Percentiles rank a stretch among this genome's conserved stretches.
These are phyloP conservation scores for Coemansia sp. DNA, from an alignment of 192 early-diverging fungal genomes.

Conservation along the genomic window DNA sequence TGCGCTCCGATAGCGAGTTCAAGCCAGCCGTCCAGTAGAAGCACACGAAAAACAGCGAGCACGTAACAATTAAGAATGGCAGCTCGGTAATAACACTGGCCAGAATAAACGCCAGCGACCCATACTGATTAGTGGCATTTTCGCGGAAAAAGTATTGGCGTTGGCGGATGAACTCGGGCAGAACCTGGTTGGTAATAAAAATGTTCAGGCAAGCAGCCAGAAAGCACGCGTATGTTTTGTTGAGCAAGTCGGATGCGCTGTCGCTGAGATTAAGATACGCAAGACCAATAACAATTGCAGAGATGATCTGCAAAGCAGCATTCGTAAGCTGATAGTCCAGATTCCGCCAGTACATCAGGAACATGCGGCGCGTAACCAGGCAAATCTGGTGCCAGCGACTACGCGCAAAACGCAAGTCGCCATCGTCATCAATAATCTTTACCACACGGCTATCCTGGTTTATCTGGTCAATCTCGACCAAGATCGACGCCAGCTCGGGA, in stretches of 20 bases:
- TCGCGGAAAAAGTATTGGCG: constrained; percentile 62
- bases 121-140: constrained; percentile 61
- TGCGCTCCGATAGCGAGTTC: constrained; percentile 44
- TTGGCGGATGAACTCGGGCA: constrained; percentile 64
- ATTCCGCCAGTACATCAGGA: constrained; percentile 66
- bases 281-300: constrained; percentile 64
- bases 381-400: constrained; percentile 50
- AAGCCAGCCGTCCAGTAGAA: constrained; percentile 67
- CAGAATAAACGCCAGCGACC: constrained; percentile 62
- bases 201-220: constrained; percentile 56
- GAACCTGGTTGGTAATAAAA: constrained; percentile 60
- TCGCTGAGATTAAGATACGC: constrained; percentile 64
- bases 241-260: constrained; percentile 56
- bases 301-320: constrained; percentile 54
- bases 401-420: constrained; percentile 31
- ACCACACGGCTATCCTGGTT: constrained; percentile 8
- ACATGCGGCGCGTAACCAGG: constrained; percentile 65
- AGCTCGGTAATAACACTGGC: constrained; percentile 61
- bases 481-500: constrained; percentile 39
- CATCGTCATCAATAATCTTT: constrained; percentile 8
- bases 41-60: constrained; percentile 55
- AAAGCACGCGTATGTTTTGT: constrained; percentile 60
- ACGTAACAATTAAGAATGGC: constrained; percentile 59
- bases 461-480: constrained; percentile 58
- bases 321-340: constrained; percentile 70